A percentile compares a stretch with the other conserved stretches of the same genome.
phyloP scores from a whole-genome alignment of 2,329 filamentous ascomycete species.

The Epichloe gansuensis region DNA sequence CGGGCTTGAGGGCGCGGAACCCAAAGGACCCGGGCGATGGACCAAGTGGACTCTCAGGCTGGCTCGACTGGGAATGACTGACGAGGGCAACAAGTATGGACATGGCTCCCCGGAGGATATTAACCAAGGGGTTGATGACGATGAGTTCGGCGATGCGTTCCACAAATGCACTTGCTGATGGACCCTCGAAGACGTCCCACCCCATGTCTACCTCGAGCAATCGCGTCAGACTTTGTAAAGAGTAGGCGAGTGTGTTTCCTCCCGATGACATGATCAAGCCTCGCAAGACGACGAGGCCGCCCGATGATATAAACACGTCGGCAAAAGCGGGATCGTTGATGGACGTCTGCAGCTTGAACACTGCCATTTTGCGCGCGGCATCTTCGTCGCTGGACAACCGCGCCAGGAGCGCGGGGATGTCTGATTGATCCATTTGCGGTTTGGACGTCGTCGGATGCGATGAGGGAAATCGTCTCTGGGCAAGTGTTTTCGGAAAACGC shows the following conservation, averaged over 20 bases:
- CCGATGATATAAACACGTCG: constrained; percentile 86
- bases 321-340: constrained; percentile 96
- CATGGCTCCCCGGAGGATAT: constrained; percentile 94
- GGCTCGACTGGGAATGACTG: constrained; percentile 59
- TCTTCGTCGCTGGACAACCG: constrained; percentile 64
- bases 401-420: constrained; percentile 52
- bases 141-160: constrained; percentile 80
- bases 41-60: constrained; percentile 21
- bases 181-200: constrained; percentile 73
- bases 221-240: constrained; percentile 75
- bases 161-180: constrained; percentile 52
- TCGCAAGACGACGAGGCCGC: constrained; percentile 70
- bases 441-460: constrained; percentile 2
- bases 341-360: constrained; percentile 91
- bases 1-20: constrained; percentile 83
- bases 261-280: constrained; percentile 73
- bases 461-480: background rate
- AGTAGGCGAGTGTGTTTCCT: constrained; percentile 93
- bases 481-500: background rate
- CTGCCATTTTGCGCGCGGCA: constrained; percentile 93
- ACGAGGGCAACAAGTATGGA: constrained; percentile 91
- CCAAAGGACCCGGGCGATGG: constrained; percentile 55
- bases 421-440: constrained; percentile 48
- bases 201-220: constrained; percentile 94
- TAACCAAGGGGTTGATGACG: constrained; percentile 89